Conservation (phyloP, 495 filamentous ascomycete genomes). For the Halenospora varia region DNA sequence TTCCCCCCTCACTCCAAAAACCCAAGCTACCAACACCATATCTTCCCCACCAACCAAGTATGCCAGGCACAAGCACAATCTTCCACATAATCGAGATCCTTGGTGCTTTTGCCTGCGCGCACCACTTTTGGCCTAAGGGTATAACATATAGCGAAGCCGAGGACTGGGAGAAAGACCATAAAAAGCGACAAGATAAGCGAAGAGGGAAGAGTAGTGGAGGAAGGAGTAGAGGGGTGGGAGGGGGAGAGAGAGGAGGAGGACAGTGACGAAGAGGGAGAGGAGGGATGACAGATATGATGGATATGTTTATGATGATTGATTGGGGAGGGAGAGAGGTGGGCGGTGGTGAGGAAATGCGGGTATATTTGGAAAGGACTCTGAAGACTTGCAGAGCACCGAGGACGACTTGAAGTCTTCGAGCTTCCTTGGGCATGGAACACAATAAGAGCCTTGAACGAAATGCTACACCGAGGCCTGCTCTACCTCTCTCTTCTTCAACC, state of each 20-base stretch:
- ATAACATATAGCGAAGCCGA: slow-evolving; percentile 20
- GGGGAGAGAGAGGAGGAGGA: neutral
- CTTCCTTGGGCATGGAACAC: no score
- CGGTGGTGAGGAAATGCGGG: no score
- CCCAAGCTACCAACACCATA: neutral
- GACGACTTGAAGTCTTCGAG: no score
- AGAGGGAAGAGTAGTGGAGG: neutral
- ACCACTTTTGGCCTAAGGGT: slow-evolving; percentile 22
- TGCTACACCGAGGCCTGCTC: no score
- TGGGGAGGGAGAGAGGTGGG: neutral
- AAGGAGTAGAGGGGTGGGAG: no score
- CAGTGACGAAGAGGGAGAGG: neutral
- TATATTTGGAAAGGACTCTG: no score
- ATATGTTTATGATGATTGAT: neutral
- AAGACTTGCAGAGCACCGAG: no score
- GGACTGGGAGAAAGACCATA: slow-evolving; percentile 17
- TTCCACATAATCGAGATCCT: slow-evolving; percentile 15
- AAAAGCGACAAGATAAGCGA: slow-evolving; percentile 5
- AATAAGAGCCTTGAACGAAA: no score
- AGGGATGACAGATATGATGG: neutral
- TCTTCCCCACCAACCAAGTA: neutral
- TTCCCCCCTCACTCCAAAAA: neutral
- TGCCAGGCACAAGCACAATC: neutral
- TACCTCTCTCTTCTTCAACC: no score
- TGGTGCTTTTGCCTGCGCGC: slow-evolving; percentile 15